Conservation (phyloP, 495 filamentous ascomycete genomes). For the Daldinia caldariorum region DNA sequence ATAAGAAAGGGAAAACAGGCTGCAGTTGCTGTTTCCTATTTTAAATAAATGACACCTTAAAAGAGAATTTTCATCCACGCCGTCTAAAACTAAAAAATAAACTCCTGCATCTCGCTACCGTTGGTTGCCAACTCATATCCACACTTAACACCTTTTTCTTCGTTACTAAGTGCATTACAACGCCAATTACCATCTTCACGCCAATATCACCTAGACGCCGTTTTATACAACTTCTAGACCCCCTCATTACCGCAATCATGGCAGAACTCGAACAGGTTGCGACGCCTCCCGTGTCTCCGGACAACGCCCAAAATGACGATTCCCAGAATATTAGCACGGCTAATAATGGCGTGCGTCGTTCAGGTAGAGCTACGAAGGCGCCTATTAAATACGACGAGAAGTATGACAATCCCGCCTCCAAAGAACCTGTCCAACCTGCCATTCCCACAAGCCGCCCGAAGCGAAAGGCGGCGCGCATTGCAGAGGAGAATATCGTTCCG, state of each 20-base stretch:
- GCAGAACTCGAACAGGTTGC: neutral
- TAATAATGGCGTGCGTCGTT: conserved; percentile 44
- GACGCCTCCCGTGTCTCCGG: conserved; percentile 10
- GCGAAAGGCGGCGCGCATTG: conserved; percentile 49
- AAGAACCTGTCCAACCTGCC: conserved; percentile 7
- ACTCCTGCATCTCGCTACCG: neutral
- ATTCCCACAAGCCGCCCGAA: conserved; percentile 42
- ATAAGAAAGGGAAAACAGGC: neutral
- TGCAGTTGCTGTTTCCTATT: neutral
- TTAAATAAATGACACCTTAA: neutral
- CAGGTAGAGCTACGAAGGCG: conserved; percentile 47
- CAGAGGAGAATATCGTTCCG: conserved; percentile 28
- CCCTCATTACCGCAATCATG: conserved; percentile 3
- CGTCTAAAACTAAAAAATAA: neutral
- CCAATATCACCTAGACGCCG: neutral
- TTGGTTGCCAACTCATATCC: neutral
- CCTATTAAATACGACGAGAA: conserved; percentile 42
- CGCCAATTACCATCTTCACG: neutral
- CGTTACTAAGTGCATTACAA: neutral
- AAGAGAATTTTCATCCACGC: neutral
- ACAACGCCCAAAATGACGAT: neutral
- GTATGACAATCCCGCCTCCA: conserved; percentile 22
- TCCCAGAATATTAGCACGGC: neutral
- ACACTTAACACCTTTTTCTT: neutral
- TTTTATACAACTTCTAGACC: neutral